These are phyloP conservation scores for Trypethelium eluteriae DNA, from an alignment of 495 filamentous ascomycete species.

Conservation along the genomic window DNA sequence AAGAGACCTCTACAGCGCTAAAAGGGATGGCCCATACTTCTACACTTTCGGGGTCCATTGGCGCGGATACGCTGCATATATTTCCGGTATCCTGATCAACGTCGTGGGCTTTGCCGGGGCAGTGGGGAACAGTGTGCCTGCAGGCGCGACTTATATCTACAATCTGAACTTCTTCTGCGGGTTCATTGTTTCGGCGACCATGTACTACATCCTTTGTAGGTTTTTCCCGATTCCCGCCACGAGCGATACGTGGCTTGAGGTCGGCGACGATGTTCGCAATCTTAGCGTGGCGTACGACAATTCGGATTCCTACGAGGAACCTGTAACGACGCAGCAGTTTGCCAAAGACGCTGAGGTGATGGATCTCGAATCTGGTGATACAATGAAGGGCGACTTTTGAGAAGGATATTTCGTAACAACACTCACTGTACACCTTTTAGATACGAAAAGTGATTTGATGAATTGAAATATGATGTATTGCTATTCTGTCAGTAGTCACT, in stretches of 20 bases:
- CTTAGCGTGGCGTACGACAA: not conserved
- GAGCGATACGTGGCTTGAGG: conserved; percentile 74
- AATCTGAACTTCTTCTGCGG: conserved; percentile 85
- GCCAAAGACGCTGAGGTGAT: not conserved
- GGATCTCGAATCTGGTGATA: not conserved
- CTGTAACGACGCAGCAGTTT: not conserved
- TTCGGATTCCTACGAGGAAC: not conserved
- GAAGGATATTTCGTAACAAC: not conserved
- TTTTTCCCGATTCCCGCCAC: conserved; percentile 65
- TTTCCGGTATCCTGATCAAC: conserved; percentile 82
- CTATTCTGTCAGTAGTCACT: no score
- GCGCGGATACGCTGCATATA: conserved; percentile 76
- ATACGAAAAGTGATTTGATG: no score
- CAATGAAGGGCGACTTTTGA: not conserved
- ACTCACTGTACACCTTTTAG: no score
- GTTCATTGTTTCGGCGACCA: conserved; percentile 57
- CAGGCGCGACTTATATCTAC: conserved; percentile 81
- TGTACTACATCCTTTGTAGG: conserved; percentile 65
- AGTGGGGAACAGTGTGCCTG: conserved; percentile 61
- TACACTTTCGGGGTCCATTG: conserved; percentile 68
- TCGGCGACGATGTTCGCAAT: conserved; percentile 50
- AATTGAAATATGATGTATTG: no score
- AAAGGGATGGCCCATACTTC: conserved; percentile 60
- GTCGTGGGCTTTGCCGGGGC: conserved; percentile 87
- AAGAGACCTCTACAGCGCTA: conserved; percentile 69